Evolutionary conservation across 2,329 filamentous ascomycete species (phyloP).

Genomic region (Apiospora saccharicola): DNA sequence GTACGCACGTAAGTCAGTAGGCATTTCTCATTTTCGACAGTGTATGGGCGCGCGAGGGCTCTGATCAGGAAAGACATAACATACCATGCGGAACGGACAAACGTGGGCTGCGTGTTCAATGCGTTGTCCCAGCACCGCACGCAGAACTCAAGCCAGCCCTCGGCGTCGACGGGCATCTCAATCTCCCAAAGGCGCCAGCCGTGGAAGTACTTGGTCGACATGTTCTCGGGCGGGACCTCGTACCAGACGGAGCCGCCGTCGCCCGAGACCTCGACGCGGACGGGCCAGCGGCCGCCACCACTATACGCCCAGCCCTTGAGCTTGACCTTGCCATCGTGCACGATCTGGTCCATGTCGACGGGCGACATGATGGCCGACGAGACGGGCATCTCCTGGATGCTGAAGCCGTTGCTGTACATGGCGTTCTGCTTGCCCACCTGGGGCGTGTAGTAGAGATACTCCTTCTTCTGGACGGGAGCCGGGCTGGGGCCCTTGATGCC

Average conservation of each 20-base stretch:
- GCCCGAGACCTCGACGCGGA: slow-evolving; percentile 67
- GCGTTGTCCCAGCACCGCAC: slow-evolving; percentile 68
- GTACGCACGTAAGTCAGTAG: not conserved
- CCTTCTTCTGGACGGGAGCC: slow-evolving; percentile 69
- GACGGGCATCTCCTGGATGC: slow-evolving; percentile 77
- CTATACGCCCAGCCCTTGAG: slow-evolving; percentile 66
- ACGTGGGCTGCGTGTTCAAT: slow-evolving; percentile 65
- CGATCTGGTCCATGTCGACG: slow-evolving; percentile 63
- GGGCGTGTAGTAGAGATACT: slow-evolving; percentile 74
- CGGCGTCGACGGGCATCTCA: slow-evolving; percentile 67
- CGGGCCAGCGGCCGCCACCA: slow-evolving; percentile 65
- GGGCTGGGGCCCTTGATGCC: slow-evolving; percentile 62
- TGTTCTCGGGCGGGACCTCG: slow-evolving; percentile 63
- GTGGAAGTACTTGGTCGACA: slow-evolving; percentile 68
- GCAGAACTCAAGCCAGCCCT: slow-evolving; percentile 67
- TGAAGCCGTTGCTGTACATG: slow-evolving; percentile 65
- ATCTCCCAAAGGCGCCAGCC: slow-evolving; percentile 71
- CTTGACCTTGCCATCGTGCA: slow-evolving; percentile 66
- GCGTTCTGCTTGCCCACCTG: slow-evolving; percentile 74
- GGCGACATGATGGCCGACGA: slow-evolving; percentile 72
- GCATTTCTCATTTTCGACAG: not conserved
- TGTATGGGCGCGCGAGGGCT: no score
- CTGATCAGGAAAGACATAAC: not conserved
- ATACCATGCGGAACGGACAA: slow-evolving; percentile 60
- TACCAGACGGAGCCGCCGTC: slow-evolving; percentile 74